Evolutionary conservation across 2,329 filamentous ascomycete species (phyloP), one percentile per base, ranked within the genome.

Genomic region (Penicillium sp.): DNA sequence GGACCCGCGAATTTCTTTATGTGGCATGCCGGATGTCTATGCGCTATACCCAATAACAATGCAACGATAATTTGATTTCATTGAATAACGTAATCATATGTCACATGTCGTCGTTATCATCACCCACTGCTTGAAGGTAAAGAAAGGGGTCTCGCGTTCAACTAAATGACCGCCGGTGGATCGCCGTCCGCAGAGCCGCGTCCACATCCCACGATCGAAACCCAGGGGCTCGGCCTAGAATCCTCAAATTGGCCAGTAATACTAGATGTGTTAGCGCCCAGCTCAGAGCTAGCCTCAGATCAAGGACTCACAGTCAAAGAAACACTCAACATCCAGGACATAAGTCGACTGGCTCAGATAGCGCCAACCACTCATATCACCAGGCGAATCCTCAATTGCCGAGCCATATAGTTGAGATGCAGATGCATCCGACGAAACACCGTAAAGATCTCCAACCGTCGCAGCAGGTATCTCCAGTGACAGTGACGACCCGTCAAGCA

Each of bases 141-240:
- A 14, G 1, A 16, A 16, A 7, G 3, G 31, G 31, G 4, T 33
- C 4, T 19, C n/a, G 35, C n/a, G n/a, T 6, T 39, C 16, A 61
- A 13, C 9, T 16, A 52, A 56, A 57, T 1, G 59, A 35, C 6
- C 57, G 59, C 27, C 55, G 57, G 14, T 60, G 64, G 44, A 69
- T 57, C 13, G 65, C 45, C 4, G 55, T 42, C 49, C 60, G 54
- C 7, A 75, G 58, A 5, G 73, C 71, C 24, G 66, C 56, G 44
- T 75, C 72, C 4, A 75, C 69, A 49, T 71, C 65, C 14, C 58
- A 59, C 26, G 68, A 58, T n/a, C 68, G 63, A 53, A 72, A 73
- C 1, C 73, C 73, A 8, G 72, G 72, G 3, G 73, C 71, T 14
- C 72, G 68, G 21, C 71, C 71, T 3, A 74, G 64, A 45, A 72